Conservation (phyloP, 305 asterid genomes). For the Fraxinus paxiana region DNA sequence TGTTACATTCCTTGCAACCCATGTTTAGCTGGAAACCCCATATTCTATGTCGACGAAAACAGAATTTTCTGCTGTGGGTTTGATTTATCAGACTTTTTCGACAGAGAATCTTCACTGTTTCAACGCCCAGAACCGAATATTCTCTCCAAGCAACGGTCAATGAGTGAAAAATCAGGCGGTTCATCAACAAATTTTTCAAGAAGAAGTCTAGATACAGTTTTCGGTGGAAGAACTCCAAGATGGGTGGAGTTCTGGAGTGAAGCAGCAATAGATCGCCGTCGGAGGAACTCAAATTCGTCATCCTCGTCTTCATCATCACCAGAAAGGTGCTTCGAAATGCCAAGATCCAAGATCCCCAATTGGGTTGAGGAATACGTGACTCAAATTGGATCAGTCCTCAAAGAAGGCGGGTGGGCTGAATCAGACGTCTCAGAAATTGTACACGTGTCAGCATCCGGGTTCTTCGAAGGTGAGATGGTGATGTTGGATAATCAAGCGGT, state of each 20-base stretch:
- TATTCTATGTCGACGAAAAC: constrained; percentile 79
- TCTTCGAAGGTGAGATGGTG: constrained; percentile 80
- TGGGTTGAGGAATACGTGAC: constrained; percentile 79
- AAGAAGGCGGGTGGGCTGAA: constrained; percentile 83
- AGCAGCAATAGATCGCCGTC: constrained; percentile 13
- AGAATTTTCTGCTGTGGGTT: constrained; percentile 80
- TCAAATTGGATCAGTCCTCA: constrained; percentile 70
- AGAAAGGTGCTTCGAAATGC: constrained; percentile 57
- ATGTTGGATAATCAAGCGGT: constrained; percentile 76
- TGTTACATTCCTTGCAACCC: constrained; percentile 87
- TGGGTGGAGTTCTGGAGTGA: constrained; percentile 27
- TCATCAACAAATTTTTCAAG: constrained; percentile 7
- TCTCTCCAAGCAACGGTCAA: constrained; percentile 37
- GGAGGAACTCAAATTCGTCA: constrained; percentile 9
- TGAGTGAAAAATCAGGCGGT: constrained; percentile 16
- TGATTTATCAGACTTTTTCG: constrained; percentile 80
- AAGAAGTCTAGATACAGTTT: constrained; percentile 5
- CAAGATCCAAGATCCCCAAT: constrained; percentile 58
- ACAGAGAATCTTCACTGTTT: constrained; percentile 62
- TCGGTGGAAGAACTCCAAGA: constrained; percentile 5
- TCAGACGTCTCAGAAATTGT: constrained; percentile 80
- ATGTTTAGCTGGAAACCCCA: constrained; percentile 79
- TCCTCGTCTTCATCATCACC: constrained; percentile 71
- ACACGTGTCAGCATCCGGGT: constrained; percentile 71
- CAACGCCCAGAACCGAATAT: constrained; percentile 29